Conservation (phyloP, 495 filamentous ascomycete species). For the Extremus antarcticus region DNA sequence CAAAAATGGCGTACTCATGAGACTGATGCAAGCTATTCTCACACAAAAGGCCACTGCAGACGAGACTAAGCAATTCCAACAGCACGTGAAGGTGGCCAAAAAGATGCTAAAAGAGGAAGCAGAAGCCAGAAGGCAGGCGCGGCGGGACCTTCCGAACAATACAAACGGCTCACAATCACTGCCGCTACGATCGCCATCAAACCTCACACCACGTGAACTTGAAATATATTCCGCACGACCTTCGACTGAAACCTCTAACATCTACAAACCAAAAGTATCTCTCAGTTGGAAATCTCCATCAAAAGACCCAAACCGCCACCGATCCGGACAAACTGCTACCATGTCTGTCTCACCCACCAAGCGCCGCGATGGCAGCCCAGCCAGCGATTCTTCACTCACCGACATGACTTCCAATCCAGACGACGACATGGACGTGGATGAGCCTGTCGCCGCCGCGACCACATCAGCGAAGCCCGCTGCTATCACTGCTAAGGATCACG, state of each 20-base stretch:
- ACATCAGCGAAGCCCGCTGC: neutral
- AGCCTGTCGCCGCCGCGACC: neutral
- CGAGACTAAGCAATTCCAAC: constrained; percentile 19
- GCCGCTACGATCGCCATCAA: constrained; percentile 11
- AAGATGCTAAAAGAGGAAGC: constrained; percentile 17
- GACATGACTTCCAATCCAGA: constrained; percentile 12
- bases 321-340: neutral
- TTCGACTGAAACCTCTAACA: constrained; percentile 10
- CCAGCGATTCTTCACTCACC: constrained; percentile 15
- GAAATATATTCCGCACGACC: neutral
- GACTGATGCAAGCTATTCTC: constrained; percentile 23
- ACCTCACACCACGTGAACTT: constrained; percentile 1
- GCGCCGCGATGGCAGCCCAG: constrained; percentile 1
- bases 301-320: neutral
- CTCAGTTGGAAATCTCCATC: constrained; percentile 8
- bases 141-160: constrained; percentile 1
- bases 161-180: constrained; percentile 9
- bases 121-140: constrained; percentile 7
- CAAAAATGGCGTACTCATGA: constrained; percentile 12
- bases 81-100: constrained; percentile 22
- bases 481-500: constrained; percentile 11
- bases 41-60: constrained; percentile 17
- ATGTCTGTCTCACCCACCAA: constrained; percentile 13
- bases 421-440: constrained; percentile 4
- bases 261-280: constrained; percentile 4